A percentile compares a stretch with the other conserved stretches of the same genome.
Evolutionary conservation across 371 early-diverging fungal species (phyloP).

Genomic region (Mortierella sp.): DNA sequence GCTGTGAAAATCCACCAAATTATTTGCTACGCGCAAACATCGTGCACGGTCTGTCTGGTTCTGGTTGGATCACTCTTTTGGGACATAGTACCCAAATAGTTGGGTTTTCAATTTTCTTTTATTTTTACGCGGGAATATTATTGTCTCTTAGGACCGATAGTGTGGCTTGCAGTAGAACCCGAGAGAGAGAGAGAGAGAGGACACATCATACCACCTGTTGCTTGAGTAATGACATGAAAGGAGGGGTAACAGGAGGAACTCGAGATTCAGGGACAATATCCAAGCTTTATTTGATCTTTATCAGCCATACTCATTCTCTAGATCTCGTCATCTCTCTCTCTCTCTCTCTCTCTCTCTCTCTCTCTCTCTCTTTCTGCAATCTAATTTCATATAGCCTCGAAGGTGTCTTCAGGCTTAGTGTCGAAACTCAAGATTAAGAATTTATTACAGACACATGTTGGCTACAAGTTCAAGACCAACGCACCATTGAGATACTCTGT

Average conservation of each 20-base stretch:
- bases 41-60: not conserved
- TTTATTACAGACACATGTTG: conserved; percentile 58
- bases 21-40: not conserved
- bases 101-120: not conserved
- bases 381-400: conserved; percentile 31
- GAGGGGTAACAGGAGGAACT: no score
- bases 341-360: no score
- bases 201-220: no score
- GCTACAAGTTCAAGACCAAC: conserved; percentile 76
- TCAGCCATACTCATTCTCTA: not conserved
- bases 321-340: not conserved
- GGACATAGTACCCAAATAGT: not conserved
- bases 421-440: conserved; percentile 61
- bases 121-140: not conserved
- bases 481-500: conserved; percentile 71
- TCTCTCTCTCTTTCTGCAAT: not conserved
- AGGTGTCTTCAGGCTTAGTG: conserved; percentile 46
- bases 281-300: no score
- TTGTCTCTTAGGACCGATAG: no score
- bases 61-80: not conserved
- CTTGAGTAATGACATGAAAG: no score
- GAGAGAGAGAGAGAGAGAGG: no score
- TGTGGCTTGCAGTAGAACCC: no score
- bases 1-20: not conserved
- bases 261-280: no score